Evolutionary conservation across 2,329 filamentous ascomycete species (phyloP), one percentile per base, ranked within the genome.

Genomic region (Piedraia hortae): DNA sequence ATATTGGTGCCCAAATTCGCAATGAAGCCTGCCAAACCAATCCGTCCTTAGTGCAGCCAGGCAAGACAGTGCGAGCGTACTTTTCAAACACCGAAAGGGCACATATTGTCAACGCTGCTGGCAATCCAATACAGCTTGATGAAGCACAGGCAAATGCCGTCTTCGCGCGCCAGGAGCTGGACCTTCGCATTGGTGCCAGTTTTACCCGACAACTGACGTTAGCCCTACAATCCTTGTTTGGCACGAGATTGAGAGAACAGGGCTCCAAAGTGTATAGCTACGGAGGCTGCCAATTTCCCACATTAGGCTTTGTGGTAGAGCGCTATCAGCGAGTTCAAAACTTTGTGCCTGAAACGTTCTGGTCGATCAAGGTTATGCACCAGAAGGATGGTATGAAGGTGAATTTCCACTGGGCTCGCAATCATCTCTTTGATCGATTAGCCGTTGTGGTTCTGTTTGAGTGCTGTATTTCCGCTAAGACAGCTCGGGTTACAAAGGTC

Each of bases 11-110:
- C 17, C 82, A 97, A 43, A 82, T 97, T 28, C 67, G 77, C 19
- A 61, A 72, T 23, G 69, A 82, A 26, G 85, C 85, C 4, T 52
- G 56, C 20, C 64, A 65, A 36, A 68, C 62, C 6, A 93, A 91
- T 31, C 46, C 56, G 6, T 52, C 53, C 2, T 65, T 97, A 18
- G 26, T 16, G 5, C 24, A 38, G n/a, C 30, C 38, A 5, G 40
- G 39, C 7, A 57, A 77, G 28, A 62, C 91, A 26, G 85, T 75
- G 39, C 61, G 85, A 35, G 85, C 85, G 8, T 69, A 56, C 28
- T 97, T 97, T 48, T 93, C 77, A 52, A 97, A 97, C 41, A 82
- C 91, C 14, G 85, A 97, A 45, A 59, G 69, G 56, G 74, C 71
- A 65, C 85, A 97, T 47, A 71, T 97, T 21, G 53, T 93, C 10